Evolutionary conservation across 768 basidiomycete genomes (phyloP).

Genomic region (Multifurca ochricompacta): DNA sequence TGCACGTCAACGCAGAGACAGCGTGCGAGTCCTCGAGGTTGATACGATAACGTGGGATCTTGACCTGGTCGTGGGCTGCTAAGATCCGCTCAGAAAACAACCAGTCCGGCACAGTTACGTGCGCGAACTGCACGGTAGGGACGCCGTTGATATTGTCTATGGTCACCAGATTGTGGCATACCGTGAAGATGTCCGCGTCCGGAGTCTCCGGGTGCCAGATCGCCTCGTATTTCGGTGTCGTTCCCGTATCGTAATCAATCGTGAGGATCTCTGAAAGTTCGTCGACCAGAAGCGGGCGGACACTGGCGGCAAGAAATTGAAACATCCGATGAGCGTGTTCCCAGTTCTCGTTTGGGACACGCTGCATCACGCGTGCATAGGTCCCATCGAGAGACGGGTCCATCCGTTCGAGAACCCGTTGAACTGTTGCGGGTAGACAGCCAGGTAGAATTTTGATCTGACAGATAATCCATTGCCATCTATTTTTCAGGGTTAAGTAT

Average conservation of each 20-base stretch:
- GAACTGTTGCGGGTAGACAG: conserved; percentile 16
- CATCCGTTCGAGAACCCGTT: conserved; percentile 17
- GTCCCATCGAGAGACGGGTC: conserved; percentile 16
- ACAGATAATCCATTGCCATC: conserved; percentile 24
- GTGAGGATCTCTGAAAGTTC: conserved; percentile 24
- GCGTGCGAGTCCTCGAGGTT: conserved; percentile 4
- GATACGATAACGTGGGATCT: conserved; percentile 2
- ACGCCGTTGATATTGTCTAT: background rate
- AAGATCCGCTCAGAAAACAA: conserved; percentile 6
- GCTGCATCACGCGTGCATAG: conserved; percentile 23
- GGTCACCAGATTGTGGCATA: conserved; percentile 9
- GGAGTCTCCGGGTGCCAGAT: conserved; percentile 16
- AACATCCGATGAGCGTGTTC: conserved; percentile 18
- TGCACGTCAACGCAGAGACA: conserved; percentile 5
- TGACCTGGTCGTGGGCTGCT: background rate
- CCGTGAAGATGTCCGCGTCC: conserved; percentile 10
- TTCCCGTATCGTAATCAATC: conserved; percentile 20
- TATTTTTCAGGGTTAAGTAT: conserved; percentile 3
- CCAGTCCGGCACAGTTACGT: conserved; percentile 2
- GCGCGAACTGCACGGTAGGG: conserved; percentile 6
- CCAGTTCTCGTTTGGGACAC: conserved; percentile 18
- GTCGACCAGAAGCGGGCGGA: conserved; percentile 17
- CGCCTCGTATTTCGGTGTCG: conserved; percentile 12
- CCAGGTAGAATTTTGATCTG: conserved; percentile 21
- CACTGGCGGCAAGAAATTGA: conserved; percentile 20